Evolutionary conservation across 192 early-diverging fungal genomes (phyloP).

Genomic region (Funneliformis geosporum): DNA sequence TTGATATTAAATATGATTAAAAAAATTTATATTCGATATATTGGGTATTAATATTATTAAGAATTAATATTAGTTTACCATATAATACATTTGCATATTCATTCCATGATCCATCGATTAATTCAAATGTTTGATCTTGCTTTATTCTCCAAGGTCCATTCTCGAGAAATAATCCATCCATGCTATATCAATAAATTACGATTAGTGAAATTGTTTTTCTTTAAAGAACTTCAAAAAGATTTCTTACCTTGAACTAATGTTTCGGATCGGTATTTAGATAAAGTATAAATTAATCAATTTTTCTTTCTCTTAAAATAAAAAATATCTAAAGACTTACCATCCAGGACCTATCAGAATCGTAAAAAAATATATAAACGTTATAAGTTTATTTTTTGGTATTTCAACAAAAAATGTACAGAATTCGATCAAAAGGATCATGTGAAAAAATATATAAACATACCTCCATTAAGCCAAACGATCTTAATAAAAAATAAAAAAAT

Average conservation of each 20-base stretch:
- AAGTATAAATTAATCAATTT: no score
- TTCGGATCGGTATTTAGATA: background rate
- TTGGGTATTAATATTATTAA: background rate
- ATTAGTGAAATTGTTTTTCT: background rate
- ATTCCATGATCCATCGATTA: slow-evolving; percentile 56
- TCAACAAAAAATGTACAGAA: no score
- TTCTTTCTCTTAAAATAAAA: no score
- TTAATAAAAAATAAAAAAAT: slow-evolving; percentile 21
- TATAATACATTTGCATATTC: slow-evolving; percentile 60
- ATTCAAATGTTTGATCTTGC: slow-evolving; percentile 39
- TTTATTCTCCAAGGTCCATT: slow-evolving; percentile 56
- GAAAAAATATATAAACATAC: slow-evolving; percentile 31
- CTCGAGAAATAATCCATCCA: slow-evolving; percentile 67
- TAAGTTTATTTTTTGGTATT: background rate
- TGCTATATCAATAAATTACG: slow-evolving; percentile 40
- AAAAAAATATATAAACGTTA: background rate
- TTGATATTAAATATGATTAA: background rate
- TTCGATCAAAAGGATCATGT: no score
- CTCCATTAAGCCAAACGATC: slow-evolving; percentile 67
- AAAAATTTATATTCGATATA: background rate
- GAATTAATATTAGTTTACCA: slow-evolving; percentile 41
- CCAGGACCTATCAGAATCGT: slow-evolving; percentile 31
- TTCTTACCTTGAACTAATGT: slow-evolving; percentile 9
- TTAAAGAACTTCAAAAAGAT: no score
- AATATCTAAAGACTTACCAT: slow-evolving; percentile 29